These are phyloP conservation scores for Diaporthe humulicola DNA, from an alignment of 2,329 filamentous ascomycete species.

Conservation along the genomic window DNA sequence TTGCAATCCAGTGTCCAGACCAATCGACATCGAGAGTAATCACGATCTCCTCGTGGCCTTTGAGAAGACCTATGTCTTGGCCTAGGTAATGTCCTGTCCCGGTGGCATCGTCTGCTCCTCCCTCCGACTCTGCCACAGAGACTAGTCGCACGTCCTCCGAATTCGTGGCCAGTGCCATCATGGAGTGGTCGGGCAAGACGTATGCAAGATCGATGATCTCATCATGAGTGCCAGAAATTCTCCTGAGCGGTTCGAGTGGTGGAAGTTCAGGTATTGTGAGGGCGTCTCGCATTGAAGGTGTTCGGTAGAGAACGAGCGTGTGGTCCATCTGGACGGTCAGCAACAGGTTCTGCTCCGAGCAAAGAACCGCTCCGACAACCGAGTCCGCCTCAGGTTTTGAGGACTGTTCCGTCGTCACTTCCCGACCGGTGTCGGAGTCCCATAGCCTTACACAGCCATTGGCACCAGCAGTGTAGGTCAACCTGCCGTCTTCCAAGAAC, in stretches of 20 bases:
- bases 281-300: slow-evolving; percentile 55
- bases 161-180: slow-evolving; percentile 93
- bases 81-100: slow-evolving; percentile 77
- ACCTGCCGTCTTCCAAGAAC: slow-evolving; percentile 77
- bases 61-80: slow-evolving; percentile 86
- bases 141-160: slow-evolving; percentile 93
- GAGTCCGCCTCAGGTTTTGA: slow-evolving; percentile 71
- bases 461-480: slow-evolving; percentile 88
- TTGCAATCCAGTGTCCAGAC: slow-evolving; percentile 97
- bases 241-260: slow-evolving; percentile 70
- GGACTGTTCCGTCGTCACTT: slow-evolving; percentile 82
- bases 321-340: slow-evolving; percentile 91
- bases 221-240: slow-evolving; percentile 96
- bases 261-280: slow-evolving; percentile 50
- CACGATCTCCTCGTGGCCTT: slow-evolving; percentile 94
- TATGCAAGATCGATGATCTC: slow-evolving; percentile 97
- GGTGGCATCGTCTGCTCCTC: slow-evolving; percentile 43
- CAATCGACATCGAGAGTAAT: slow-evolving; percentile 95
- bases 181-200: slow-evolving; percentile 81
- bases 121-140: slow-evolving; percentile 68
- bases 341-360: slow-evolving; percentile 75
- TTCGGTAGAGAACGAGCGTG: slow-evolving; percentile 80
- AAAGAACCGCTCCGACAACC: slow-evolving; percentile 80
- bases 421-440: slow-evolving; percentile 81
- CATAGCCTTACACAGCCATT: slow-evolving; percentile 87